Percentiles rank a stretch among this genome's conserved stretches.
These are phyloP conservation scores for Rhododendron kiyosumense DNA, from an alignment of 148 eudicot species.

Conservation along the genomic window DNA sequence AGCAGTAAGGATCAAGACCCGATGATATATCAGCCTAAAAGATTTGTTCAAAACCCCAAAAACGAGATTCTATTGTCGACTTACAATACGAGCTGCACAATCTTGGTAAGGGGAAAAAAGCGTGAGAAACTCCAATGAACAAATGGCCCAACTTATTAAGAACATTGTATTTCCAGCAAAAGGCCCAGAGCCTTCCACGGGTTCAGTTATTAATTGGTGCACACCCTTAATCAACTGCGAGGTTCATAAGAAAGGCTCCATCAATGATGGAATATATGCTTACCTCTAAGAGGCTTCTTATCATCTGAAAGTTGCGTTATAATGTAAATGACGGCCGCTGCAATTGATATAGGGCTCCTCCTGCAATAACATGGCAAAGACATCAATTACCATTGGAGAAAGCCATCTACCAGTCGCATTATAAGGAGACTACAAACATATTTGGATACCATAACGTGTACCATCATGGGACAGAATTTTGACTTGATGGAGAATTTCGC, in stretches of 20 bases:
- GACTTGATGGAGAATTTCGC: neutral
- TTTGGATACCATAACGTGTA: neutral
- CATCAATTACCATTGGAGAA: neutral
- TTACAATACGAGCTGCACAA: neutral
- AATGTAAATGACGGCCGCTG: constrained; percentile 85
- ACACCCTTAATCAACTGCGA: neutral
- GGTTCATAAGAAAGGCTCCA: neutral
- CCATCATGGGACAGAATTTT: neutral
- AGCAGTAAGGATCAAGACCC: no score
- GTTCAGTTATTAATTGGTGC: neutral
- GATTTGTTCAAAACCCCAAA: neutral
- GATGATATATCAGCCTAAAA: neutral
- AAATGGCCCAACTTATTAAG: neutral
- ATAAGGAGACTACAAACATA: no score
- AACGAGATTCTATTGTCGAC: neutral
- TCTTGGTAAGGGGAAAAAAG: neutral
- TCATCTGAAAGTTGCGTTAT: constrained; percentile 85
- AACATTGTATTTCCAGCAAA: neutral
- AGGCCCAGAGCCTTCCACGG: neutral
- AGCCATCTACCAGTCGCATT: neutral
- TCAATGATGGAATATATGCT: neutral
- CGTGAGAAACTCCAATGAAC: neutral
- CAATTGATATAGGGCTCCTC: constrained; percentile 93
- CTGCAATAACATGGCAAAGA: constrained; percentile 21
- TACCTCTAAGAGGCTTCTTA: constrained; percentile 75